Evolutionary conservation across 495 filamentous ascomycete genomes (phyloP).

Genomic region (Aspergillus bertholletiae): DNA sequence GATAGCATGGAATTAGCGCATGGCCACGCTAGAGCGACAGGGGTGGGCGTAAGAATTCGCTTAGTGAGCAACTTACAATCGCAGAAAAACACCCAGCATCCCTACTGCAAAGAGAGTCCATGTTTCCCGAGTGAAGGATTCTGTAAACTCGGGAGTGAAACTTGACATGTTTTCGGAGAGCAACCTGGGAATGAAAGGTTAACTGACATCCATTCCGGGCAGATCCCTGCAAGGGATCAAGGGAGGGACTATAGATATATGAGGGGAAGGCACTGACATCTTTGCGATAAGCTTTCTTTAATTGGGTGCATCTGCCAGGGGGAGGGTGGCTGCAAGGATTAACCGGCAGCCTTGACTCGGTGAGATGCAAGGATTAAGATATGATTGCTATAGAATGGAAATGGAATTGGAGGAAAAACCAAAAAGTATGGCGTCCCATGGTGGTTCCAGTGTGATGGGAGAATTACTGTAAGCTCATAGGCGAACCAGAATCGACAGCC

Average conservation of each 20-base stretch:
- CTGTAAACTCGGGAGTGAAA: slow-evolving; percentile 30
- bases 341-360: neutral
- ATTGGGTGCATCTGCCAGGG: slow-evolving; percentile 17
- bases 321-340: slow-evolving; percentile 9
- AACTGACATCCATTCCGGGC: slow-evolving; percentile 2
- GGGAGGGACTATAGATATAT: slow-evolving; percentile 2
- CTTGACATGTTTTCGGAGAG: slow-evolving; percentile 31
- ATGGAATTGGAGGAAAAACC: neutral
- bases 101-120: slow-evolving; percentile 47
- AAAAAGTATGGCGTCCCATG: neutral
- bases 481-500: neutral
- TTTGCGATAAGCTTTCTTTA: slow-evolving; percentile 16
- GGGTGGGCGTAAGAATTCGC: neutral
- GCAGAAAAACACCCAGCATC: slow-evolving; percentile 35
- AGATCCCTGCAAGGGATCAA: slow-evolving; percentile 2
- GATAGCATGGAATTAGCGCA: neutral
- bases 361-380: neutral
- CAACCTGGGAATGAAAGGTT: slow-evolving; percentile 14
- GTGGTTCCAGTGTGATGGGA: neutral
- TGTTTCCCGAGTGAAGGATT: slow-evolving; percentile 39
- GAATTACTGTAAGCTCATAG: neutral
- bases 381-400: neutral
- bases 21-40: neutral
- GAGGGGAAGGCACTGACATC: slow-evolving; percentile 17
- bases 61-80: slow-evolving; percentile 36